These are phyloP conservation scores for Leccinum boreale DNA, from an alignment of 768 basidiomycete genomes.

Conservation along the genomic window DNA sequence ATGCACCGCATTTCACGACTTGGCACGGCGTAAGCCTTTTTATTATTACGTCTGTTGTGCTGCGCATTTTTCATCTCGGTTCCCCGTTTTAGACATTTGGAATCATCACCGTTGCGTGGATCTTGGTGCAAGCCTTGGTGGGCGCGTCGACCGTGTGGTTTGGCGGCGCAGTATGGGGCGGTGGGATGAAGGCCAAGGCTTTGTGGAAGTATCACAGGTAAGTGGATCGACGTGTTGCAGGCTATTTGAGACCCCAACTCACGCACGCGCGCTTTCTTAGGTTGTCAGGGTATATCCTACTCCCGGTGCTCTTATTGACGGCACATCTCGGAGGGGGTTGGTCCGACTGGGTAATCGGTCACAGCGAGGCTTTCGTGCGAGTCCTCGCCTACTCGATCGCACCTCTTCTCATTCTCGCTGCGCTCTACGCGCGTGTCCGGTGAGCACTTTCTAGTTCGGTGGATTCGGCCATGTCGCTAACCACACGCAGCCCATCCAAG, in stretches of 20 bases:
- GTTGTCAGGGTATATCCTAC: conserved; percentile 70
- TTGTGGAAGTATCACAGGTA: conserved; percentile 86
- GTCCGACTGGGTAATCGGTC: conserved; percentile 53
- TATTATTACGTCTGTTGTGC: background rate
- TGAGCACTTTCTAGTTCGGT: conserved; percentile 24
- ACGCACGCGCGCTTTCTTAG: conserved; percentile 31
- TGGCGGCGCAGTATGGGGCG: conserved; percentile 65
- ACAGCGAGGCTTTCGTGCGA: conserved; percentile 39
- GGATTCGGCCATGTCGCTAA: background rate
- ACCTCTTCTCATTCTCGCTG: conserved; percentile 44
- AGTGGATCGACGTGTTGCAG: background rate
- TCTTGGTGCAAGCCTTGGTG: conserved; percentile 54
- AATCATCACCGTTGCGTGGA: conserved; percentile 56
- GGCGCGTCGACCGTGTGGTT: conserved; percentile 82
- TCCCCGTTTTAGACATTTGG: conserved; percentile 52
- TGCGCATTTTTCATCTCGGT: background rate
- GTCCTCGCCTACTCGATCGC: conserved; percentile 54
- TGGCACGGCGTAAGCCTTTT: conserved; percentile 67
- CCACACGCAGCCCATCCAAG: conserved; percentile 49
- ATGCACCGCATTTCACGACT: conserved; percentile 56
- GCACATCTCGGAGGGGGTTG: conserved; percentile 68
- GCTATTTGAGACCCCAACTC: background rate
- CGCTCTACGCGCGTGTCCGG: conserved; percentile 51
- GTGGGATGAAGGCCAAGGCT: conserved; percentile 63
- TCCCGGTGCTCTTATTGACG: conserved; percentile 58